Evolutionary conservation across 352 stramenopile genomes (phyloP), one percentile per base, ranked within the genome.

Genomic region (Pythium phragmitis): DNA sequence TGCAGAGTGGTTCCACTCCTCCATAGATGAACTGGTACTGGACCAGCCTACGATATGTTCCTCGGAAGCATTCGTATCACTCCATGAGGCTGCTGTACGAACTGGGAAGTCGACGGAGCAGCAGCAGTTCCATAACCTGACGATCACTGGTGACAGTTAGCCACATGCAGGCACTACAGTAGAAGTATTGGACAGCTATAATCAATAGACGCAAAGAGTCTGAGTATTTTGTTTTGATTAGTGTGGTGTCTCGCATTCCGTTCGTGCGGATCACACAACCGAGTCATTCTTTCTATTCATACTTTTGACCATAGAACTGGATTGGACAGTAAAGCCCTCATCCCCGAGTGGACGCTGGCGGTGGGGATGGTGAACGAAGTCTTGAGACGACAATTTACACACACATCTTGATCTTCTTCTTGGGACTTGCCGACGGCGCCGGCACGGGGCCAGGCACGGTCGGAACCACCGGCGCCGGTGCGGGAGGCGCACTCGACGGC

Each of bases 321-420:
- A 3, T 50, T 50, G 45, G 16, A 50, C 45, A 50, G 7, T 5
- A 14, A 7, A 9, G 19, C 7, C 19, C 45, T 16, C 45, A 11
- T 14, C 9, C 16, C 19, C 7, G 5, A 46, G 39, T 46, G 14
- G 39, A 50, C 45, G 45, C 45, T n/a, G 34, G 11, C 9, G 17
- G 45, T 12, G n/a, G 21, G n/a, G 13, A 11, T 1, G 7, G 16
- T n/a, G n/a, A 16, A 50, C 17, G 45, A 33, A 12, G 56, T 47
- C 6, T 39, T 39, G 34, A 39, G 34, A 39, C 37, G 17, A 33
- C 13, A 28, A 34, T 37, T 68, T 71, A 74, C 39, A 70, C 68
- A 48, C 68, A 75, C 45, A 66, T 48, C 53, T 60, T 71, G 43
- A 57, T 34, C 33, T 69, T 69, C 51, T 68, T 67, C 60, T 67